Evolutionary conservation across 129 eudicot genomes (phyloP).

Genomic region (Centaurea solstitialis): DNA sequence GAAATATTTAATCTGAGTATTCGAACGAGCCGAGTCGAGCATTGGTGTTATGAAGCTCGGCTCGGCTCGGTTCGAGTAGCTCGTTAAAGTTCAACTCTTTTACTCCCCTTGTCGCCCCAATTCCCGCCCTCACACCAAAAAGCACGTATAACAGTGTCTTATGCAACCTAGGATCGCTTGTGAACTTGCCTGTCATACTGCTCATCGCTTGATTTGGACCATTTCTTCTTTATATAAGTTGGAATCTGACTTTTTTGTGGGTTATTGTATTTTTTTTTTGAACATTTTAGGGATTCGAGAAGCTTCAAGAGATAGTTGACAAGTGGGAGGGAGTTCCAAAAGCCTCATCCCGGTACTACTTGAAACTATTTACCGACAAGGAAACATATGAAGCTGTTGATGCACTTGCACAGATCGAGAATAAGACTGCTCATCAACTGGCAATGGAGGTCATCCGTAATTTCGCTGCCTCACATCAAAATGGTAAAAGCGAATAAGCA

Average conservation of each 20-base stretch:
- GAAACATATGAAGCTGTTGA: constrained; percentile 80
- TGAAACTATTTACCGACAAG: constrained; percentile 79
- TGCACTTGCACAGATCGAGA: constrained; percentile 69
- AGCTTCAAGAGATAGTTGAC: constrained; percentile 71
- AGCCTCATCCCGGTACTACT: constrained; percentile 47
- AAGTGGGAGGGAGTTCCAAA: constrained; percentile 82
- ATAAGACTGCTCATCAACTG: constrained; percentile 80
- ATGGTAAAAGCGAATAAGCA: constrained; percentile 59
- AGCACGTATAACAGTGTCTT: too few species aligned
- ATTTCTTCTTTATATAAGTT: too few species aligned
- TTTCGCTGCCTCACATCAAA: constrained; percentile 73
- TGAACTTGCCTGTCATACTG: too few species aligned
- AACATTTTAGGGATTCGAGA: constrained; percentile 67
- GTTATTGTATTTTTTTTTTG: neutral
- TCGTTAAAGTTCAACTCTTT: too few species aligned
- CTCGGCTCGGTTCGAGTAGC: too few species aligned
- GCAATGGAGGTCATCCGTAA: constrained; percentile 91
- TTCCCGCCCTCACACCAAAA: too few species aligned
- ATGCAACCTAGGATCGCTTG: too few species aligned
- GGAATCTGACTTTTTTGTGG: neutral
- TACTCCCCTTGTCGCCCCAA: too few species aligned
- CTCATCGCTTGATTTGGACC: neutral
- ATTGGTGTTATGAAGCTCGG: too few species aligned
- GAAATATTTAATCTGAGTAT: too few species aligned
- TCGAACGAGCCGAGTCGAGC: too few species aligned